Conservation (phyloP, 345 rosid genomes). For the Brassica nigra region DNA sequence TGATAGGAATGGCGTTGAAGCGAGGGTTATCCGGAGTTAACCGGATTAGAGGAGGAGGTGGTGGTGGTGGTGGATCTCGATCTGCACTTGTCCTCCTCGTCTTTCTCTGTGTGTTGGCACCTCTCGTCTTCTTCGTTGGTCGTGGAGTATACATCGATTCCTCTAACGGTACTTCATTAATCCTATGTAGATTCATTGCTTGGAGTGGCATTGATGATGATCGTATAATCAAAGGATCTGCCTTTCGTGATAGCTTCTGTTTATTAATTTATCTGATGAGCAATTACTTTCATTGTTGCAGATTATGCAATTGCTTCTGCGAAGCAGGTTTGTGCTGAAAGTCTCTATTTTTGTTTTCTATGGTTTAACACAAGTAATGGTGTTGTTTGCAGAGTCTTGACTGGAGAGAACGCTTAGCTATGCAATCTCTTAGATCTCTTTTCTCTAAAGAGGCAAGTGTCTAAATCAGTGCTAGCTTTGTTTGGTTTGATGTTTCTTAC, state of each 20-base stretch:
- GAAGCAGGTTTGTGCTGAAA: conserved; percentile 50
- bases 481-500: neutral
- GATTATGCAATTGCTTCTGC: conserved; percentile 50
- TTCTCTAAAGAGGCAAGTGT: conserved; percentile 82
- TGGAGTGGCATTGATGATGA: conserved; percentile 3
- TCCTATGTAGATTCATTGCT: neutral
- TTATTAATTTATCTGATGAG: conserved; percentile 6
- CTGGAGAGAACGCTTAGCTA: conserved; percentile 85
- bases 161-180: conserved; percentile 46
- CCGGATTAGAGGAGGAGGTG: conserved; percentile 49
- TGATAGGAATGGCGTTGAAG: conserved; percentile 65
- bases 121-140: conserved; percentile 69
- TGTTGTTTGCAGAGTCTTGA: conserved; percentile 57
- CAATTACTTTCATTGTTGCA: conserved; percentile 40
- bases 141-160: conserved; percentile 55
- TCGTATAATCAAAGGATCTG: too few species aligned
- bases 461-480: conserved; percentile 12
- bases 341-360: neutral
- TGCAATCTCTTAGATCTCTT: conserved; percentile 64
- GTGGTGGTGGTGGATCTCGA: conserved; percentile 64
- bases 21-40: conserved; percentile 55
- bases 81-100: conserved; percentile 48
- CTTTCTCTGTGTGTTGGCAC: conserved; percentile 62
- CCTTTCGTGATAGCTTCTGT: neutral
- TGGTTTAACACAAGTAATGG: neutral